Evolutionary conservation across 495 filamentous ascomycete genomes (phyloP).

Genomic region (Hypoxylon rickii): DNA sequence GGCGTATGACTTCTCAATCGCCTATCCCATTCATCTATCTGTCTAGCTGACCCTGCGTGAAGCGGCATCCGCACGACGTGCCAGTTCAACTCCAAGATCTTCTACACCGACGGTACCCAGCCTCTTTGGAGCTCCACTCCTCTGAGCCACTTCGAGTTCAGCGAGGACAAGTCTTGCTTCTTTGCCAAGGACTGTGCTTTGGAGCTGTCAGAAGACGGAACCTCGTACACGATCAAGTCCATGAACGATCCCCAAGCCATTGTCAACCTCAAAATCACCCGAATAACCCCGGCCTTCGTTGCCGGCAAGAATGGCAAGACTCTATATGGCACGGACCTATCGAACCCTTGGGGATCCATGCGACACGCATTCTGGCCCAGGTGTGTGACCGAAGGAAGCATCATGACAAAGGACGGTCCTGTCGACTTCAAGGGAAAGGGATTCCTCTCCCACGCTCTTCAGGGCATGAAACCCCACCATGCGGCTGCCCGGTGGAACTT

Average conservation of each 20-base stretch:
- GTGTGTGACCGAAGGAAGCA: constrained; percentile 76
- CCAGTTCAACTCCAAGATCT: constrained; percentile 92
- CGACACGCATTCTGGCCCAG: constrained; percentile 92
- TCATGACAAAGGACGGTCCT: constrained; percentile 82
- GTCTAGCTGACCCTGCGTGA: constrained; percentile 39
- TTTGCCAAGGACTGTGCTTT: constrained; percentile 81
- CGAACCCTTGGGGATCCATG: constrained; percentile 90
- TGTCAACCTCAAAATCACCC: constrained; percentile 82
- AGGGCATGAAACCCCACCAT: constrained; percentile 99
- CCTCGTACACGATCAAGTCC: constrained; percentile 82
- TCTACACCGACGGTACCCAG: constrained; percentile 67
- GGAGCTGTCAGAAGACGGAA: constrained; percentile 81
- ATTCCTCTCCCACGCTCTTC: constrained; percentile 79
- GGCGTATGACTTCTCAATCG: constrained; percentile 63
- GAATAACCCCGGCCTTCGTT: constrained; percentile 77
- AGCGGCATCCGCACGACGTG: constrained; percentile 88
- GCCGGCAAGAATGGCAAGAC: constrained; percentile 85
- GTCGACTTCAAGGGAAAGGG: constrained; percentile 80
- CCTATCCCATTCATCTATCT: constrained; percentile 1
- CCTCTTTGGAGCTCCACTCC: constrained; percentile 81
- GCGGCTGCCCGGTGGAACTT: constrained; percentile 95
- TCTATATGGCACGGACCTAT: constrained; percentile 80
- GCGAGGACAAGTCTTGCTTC: constrained; percentile 79
- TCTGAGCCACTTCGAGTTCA: constrained; percentile 77
- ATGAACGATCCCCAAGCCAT: constrained; percentile 73